phyloP scores from a whole-genome alignment of 495 filamentous ascomycete genomes.

The Trichoderma orchidacearum region DNA sequence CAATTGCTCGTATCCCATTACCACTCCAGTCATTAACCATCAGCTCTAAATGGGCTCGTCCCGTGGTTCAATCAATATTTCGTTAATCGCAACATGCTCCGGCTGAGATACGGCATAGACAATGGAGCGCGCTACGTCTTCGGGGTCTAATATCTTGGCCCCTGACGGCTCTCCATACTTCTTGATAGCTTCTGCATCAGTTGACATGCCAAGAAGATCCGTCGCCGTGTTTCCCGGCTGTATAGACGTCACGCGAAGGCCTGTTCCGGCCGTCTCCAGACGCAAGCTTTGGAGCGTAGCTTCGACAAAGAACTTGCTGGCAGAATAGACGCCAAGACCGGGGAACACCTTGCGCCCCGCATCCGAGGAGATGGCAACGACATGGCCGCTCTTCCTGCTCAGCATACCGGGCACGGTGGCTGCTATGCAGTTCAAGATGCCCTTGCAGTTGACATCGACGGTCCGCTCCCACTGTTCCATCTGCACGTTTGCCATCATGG shows the following conservation, averaged over 20 bases:
- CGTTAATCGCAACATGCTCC: conserved; percentile 53
- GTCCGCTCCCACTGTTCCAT: conserved; percentile 58
- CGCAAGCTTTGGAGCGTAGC: conserved; percentile 52
- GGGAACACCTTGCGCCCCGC: conserved; percentile 60
- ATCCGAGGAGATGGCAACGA: conserved; percentile 59
- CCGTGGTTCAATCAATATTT: conserved; percentile 56
- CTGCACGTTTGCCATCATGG: conserved; percentile 54
- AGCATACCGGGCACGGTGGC: conserved; percentile 50
- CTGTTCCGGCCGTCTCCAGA: conserved; percentile 51
- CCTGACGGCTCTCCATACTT: conserved; percentile 54
- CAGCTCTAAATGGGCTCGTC: conserved; percentile 48
- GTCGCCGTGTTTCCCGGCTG: conserved; percentile 57
- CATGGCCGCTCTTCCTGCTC: conserved; percentile 37
- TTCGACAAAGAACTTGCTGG: conserved; percentile 62
- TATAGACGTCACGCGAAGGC: conserved; percentile 48
- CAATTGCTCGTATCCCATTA: too few species aligned
- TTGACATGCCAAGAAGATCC: conserved; percentile 49
- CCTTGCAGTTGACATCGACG: conserved; percentile 64
- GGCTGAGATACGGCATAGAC: conserved; percentile 51
- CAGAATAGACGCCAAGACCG: conserved; percentile 58
- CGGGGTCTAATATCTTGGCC: conserved; percentile 46
- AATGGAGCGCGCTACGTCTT: conserved; percentile 51
- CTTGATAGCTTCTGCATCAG: conserved; percentile 53
- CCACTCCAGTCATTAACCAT: too few species aligned
- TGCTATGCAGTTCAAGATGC: conserved; percentile 47